Conservation (phyloP, 208 protist genomes). For the Leishmania mexicana region DNA sequence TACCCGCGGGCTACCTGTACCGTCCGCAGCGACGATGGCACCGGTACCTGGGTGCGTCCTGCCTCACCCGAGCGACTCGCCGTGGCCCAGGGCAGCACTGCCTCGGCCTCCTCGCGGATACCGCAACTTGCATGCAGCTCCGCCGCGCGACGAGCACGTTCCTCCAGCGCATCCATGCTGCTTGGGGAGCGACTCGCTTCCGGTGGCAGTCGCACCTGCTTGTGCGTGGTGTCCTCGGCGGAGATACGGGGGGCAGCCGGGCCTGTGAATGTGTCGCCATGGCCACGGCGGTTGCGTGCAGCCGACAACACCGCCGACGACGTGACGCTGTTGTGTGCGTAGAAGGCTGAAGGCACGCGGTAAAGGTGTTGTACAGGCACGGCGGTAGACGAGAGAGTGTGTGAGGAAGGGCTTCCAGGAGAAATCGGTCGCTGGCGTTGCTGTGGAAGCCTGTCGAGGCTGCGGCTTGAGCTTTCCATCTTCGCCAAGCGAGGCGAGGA, state of each 20-base stretch:
- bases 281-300: neutral
- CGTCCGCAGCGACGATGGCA: neutral
- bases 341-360: slow-evolving; percentile 9
- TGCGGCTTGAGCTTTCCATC: neutral
- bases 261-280: neutral
- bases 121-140: slow-evolving; percentile 17
- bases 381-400: slow-evolving; percentile 5
- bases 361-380: slow-evolving; percentile 22
- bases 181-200: neutral
- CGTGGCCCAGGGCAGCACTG: neutral
- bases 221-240: neutral
- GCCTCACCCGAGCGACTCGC: neutral
- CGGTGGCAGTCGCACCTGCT: neutral
- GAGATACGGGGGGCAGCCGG: neutral
- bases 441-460: neutral
- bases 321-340: neutral
- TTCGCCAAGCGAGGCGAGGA: neutral
- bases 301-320: neutral
- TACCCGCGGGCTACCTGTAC: slow-evolving; percentile 27
- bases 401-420: slow-evolving; percentile 2
- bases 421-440: neutral
- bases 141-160: slow-evolving; percentile 26
- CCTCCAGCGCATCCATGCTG: slow-evolving; percentile 5
- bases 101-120: neutral
- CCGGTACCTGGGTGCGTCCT: neutral